A percentile compares a stretch with the other conserved stretches of the same genome.
These are phyloP conservation scores for Funneliformis mosseae DNA, from an alignment of 192 early-diverging fungal genomes.

Conservation along the genomic window DNA sequence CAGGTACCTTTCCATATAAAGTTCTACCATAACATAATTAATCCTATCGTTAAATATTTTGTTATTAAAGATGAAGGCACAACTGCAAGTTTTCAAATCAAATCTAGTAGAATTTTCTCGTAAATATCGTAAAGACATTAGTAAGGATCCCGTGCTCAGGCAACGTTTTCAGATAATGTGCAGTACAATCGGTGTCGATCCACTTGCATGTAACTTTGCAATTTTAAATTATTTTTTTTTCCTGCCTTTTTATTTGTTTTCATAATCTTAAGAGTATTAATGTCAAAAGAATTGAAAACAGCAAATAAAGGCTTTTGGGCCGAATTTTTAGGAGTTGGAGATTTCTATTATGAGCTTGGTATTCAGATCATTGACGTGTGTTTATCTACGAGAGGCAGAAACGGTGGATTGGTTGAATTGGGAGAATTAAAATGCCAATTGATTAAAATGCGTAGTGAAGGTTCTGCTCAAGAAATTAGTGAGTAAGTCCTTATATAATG, in stretches of 20 bases:
- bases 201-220: constrained; percentile 72
- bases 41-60: neutral
- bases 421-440: constrained; percentile 75
- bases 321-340: constrained; percentile 90
- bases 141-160: constrained; percentile 82
- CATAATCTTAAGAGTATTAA: neutral
- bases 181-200: constrained; percentile 90
- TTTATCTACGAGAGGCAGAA: constrained; percentile 76
- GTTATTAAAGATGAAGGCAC: constrained; percentile 58
- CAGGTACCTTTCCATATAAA: neutral
- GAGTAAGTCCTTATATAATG: constrained; percentile 40
- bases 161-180: constrained; percentile 94
- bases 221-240: constrained; percentile 1
- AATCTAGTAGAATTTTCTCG: constrained; percentile 87
- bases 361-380: constrained; percentile 94
- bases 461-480: constrained; percentile 47
- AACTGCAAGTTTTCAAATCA: constrained; percentile 72
- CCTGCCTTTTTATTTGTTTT: neutral
- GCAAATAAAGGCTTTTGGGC: constrained; percentile 97
- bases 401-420: constrained; percentile 91
- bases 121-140: constrained; percentile 86
- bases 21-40: neutral
- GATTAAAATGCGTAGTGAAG: constrained; percentile 58
- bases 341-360: constrained; percentile 96
- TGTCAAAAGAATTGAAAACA: constrained; percentile 26